These are phyloP conservation scores for Plasmodium billcollinsi DNA, from an alignment of 169 alveolate genomes.

Conservation along the genomic window DNA sequence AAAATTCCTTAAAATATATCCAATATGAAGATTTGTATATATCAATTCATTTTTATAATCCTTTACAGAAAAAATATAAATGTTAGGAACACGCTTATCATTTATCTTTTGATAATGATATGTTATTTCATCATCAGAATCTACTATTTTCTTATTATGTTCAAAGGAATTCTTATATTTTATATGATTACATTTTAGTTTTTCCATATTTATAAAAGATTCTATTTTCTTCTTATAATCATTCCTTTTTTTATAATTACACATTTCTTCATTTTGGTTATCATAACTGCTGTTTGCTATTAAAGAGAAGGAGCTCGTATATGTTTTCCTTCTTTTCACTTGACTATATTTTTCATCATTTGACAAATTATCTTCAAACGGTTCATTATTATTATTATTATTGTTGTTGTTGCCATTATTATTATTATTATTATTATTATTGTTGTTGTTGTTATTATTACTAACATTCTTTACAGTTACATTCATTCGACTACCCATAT, in stretches of 20 bases:
- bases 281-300: too few relatives aligned
- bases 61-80: conserved; percentile 32
- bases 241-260: neutral
- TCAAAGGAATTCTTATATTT: conserved; percentile 8
- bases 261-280: too few relatives aligned
- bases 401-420: neutral
- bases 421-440: neutral
- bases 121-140: too few relatives aligned
- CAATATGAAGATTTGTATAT: conserved; percentile 35
- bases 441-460: neutral
- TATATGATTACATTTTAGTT: neutral
- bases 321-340: neutral
- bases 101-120: conserved; percentile 48
- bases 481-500: neutral
- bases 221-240: neutral
- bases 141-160: conserved; percentile 8
- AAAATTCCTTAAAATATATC: conserved; percentile 45
- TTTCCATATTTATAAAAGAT: too few relatives aligned
- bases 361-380: too few relatives aligned
- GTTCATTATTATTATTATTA: neutral
- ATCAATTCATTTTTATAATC: conserved; percentile 25
- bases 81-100: conserved; percentile 63
- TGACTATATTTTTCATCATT: neutral
- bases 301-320: too few relatives aligned
- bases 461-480: neutral